Base-by-base conservation (phyloP, 1,284 basidiomycete genomes). In the Sphaerobolus stellatus region DNA sequence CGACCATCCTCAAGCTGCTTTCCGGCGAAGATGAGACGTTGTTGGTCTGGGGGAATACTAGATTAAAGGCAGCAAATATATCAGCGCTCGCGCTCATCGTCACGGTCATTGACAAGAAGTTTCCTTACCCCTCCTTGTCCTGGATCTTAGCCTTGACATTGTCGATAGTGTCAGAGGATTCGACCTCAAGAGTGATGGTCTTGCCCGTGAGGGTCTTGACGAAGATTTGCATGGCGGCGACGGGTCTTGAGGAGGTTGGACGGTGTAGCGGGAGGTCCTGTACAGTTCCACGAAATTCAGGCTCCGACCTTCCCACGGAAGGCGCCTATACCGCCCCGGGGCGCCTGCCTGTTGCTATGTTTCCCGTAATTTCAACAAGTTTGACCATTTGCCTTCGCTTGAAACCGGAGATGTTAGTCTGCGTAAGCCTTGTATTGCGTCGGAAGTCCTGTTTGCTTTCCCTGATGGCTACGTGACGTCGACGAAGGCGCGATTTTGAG, bases 171-270 rank as follows among this genome's bases (percentile, higher is more conserved):
- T 96, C 92, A 54, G 89, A 92, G 66, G 92, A 93, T 82, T 96
- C 93, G 66, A 97, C 94, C 85, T 97, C 94, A 66, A 96, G 91
- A 79, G 94, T 96, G 84, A 97, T 96, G 61, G 94, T 96, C 88
- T 96, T 97, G 64, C 94, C 94, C 71, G 94, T 97, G 64, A 97
- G 88, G 80, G 86, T 90, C 80, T 94, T 94, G 78, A 94, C 92
- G 82, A 94, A 93, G 71, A 94, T 93, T 77, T 93, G 92, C 92
- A 94, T 93, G 40, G 30, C 40, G 51, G n/a, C n/a, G n/a, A n/a
- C n/a, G n/a, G n/a, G n/a, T n/a, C n/a, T n/a, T n/a, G n/a, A n/a
- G n/a, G n/a, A n/a, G n/a, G n/a, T n/a, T n/a, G n/a, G 38, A n/a
- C 20, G 75, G 79, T 68, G 75, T 61, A 58, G 56, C 60, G 54